Evolutionary conservation across 2,329 filamentous ascomycete species (phyloP).

Genomic region (Fusarium redolens): DNA sequence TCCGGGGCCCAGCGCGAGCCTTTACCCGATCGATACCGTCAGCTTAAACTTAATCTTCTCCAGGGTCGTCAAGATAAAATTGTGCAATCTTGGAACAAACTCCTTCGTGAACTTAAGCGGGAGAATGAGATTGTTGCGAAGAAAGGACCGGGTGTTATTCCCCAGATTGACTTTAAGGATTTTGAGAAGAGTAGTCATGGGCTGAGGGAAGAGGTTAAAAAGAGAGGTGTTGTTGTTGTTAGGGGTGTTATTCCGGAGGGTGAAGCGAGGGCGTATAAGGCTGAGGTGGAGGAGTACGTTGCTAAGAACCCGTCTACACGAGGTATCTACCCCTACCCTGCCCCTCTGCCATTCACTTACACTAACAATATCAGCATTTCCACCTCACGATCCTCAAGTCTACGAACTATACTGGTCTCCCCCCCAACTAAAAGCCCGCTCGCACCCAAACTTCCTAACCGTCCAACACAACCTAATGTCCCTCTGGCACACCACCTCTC

Average conservation of each 20-base stretch:
- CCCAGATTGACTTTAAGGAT: conserved; percentile 61
- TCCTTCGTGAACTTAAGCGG: conserved; percentile 57
- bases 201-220: conserved; percentile 63
- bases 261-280: conserved; percentile 74
- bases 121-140: conserved; percentile 62
- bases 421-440: conserved; percentile 74
- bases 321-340: conserved; percentile 50
- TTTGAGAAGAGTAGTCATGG: conserved; percentile 54
- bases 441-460: conserved; percentile 71
- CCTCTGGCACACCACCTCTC: conserved; percentile 65
- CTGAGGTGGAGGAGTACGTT: conserved; percentile 73
- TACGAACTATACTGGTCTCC: conserved; percentile 82
- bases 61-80: conserved; percentile 61
- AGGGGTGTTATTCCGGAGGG: conserved; percentile 71
- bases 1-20: conserved; percentile 59
- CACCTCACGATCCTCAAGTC: conserved; percentile 73
- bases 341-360: neutral
- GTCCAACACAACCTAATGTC: conserved; percentile 72
- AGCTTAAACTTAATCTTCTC: conserved; percentile 66
- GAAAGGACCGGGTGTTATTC: conserved; percentile 62
- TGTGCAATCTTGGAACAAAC: conserved; percentile 59
- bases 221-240: conserved; percentile 73
- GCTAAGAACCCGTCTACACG: conserved; percentile 69
- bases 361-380: conserved; percentile 64
- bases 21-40: conserved; percentile 66